phyloP scores from a whole-genome alignment of 768 basidiomycete genomes.

The Panaeolus cyanescens region DNA sequence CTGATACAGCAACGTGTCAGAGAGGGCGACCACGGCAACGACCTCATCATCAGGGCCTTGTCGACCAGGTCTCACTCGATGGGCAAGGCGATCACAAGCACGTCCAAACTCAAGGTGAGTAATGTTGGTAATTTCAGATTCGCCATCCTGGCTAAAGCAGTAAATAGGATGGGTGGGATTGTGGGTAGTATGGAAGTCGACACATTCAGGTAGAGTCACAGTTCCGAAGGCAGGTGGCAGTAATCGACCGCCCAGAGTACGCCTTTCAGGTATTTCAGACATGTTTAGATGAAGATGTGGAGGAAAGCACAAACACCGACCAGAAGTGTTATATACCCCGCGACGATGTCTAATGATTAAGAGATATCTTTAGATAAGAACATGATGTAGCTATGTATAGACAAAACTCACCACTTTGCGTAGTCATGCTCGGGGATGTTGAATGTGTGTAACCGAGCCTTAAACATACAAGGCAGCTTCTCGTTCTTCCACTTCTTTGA shows the following conservation, averaged over 20 bases:
- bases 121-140: constrained; percentile 25
- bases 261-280: background rate
- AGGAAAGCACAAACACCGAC: background rate
- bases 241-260: background rate
- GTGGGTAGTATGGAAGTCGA: constrained; percentile 35
- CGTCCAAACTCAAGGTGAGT: constrained; percentile 45
- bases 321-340: too few species aligned
- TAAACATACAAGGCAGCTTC: too few species aligned
- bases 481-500: too few species aligned
- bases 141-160: constrained; percentile 25
- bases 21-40: constrained; percentile 36
- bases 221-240: constrained; percentile 33
- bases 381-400: too few species aligned
- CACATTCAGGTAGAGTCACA: constrained; percentile 29
- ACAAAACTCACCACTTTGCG: too few species aligned
- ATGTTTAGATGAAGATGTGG: background rate
- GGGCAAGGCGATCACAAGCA: constrained; percentile 45
- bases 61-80: constrained; percentile 35
- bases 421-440: too few species aligned
- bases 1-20: constrained; percentile 41
- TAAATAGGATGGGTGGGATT: constrained; percentile 33
- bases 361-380: too few species aligned
- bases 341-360: background rate
- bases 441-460: too few species aligned
- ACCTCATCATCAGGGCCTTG: constrained; percentile 31